These are phyloP conservation scores for Wallacemonas rigidus DNA, from an alignment of 208 protist species.

Conservation along the genomic window DNA sequence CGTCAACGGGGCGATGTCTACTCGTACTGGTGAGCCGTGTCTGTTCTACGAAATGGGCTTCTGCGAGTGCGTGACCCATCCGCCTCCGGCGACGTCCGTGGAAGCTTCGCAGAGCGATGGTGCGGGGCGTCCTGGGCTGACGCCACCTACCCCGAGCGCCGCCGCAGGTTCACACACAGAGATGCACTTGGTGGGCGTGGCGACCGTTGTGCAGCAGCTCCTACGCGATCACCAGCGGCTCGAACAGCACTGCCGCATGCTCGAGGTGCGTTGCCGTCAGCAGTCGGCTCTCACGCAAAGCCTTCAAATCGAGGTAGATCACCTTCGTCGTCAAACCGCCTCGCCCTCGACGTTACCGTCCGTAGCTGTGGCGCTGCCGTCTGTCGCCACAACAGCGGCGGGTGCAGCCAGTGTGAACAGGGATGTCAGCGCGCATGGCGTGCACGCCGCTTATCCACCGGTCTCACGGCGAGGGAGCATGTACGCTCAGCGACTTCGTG, in stretches of 20 bases:
- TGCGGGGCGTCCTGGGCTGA: too few species aligned
- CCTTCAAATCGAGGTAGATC: constrained; percentile 28
- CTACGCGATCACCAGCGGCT: constrained; percentile 31
- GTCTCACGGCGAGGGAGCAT: constrained; percentile 21
- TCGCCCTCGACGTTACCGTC: neutral
- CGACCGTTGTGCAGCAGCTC: constrained; percentile 25
- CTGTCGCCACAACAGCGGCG: neutral
- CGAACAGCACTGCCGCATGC: constrained; percentile 25
- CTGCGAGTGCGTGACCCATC: constrained; percentile 6
- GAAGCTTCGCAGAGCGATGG: too few species aligned
- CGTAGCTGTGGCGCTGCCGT: neutral
- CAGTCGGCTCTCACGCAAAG: constrained; percentile 23
- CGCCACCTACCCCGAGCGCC: too few species aligned
- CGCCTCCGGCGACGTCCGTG: too few species aligned
- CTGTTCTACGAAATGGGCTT: constrained; percentile 17
- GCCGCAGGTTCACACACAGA: neutral
- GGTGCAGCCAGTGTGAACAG: neutral
- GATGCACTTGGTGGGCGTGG: constrained; percentile 34
- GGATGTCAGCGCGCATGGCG: neutral
- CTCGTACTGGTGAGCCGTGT: neutral
- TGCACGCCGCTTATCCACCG: constrained; percentile 23
- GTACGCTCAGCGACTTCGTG: constrained; percentile 38
- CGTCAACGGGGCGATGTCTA: neutral
- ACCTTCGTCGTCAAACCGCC: constrained; percentile 12
- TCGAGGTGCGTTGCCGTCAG: constrained; percentile 26